Evolutionary conservation across 768 basidiomycete species (phyloP).

Genomic region (Hydnomerulius pinastri): DNA sequence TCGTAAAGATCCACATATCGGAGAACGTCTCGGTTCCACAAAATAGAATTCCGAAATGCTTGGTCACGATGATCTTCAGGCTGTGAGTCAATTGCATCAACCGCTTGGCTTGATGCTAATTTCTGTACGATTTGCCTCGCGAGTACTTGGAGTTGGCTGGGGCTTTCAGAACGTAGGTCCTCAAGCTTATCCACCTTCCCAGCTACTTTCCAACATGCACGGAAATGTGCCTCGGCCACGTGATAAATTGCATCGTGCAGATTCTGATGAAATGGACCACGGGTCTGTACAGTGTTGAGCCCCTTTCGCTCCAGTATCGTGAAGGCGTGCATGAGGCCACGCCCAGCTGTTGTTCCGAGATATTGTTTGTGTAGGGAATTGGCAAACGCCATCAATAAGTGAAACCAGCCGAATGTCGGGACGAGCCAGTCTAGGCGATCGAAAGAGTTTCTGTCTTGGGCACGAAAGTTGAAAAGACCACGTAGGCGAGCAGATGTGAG

Average conservation of each 20-base stretch:
- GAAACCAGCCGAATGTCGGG: slow-evolving; percentile 42
- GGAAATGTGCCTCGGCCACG: slow-evolving; percentile 40
- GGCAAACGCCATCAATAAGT: slow-evolving; percentile 41
- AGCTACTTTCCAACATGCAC: slow-evolving; percentile 32
- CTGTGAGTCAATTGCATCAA: not conserved
- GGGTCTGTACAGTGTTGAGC: slow-evolving; percentile 6
- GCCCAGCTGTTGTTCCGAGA: slow-evolving; percentile 26
- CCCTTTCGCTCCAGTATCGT: slow-evolving; percentile 22
- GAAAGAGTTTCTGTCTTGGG: slow-evolving; percentile 41
- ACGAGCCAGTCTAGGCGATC: slow-evolving; percentile 40
- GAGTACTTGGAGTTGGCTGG: not conserved
- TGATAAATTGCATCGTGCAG: slow-evolving; percentile 36
- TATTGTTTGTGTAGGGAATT: slow-evolving; percentile 45
- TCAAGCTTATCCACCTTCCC: slow-evolving; percentile 21
- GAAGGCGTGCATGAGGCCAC: slow-evolving; percentile 23
- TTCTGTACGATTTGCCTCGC: not conserved
- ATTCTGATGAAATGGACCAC: slow-evolving; percentile 24
- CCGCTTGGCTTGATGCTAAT: not conserved
- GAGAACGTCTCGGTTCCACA: slow-evolving; percentile 40
- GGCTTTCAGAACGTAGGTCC: slow-evolving; percentile 19
- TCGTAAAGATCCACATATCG: slow-evolving; percentile 37
- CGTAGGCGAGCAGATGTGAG: slow-evolving; percentile 38
- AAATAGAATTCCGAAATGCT: slow-evolving; percentile 25
- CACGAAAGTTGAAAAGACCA: slow-evolving; percentile 35
- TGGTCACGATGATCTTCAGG: slow-evolving; percentile 27